A percentile compares a stretch with the other conserved stretches of the same genome.
Conservation (phyloP, 2,329 filamentous ascomycete species). For the Sphaceloma murrayae region DNA sequence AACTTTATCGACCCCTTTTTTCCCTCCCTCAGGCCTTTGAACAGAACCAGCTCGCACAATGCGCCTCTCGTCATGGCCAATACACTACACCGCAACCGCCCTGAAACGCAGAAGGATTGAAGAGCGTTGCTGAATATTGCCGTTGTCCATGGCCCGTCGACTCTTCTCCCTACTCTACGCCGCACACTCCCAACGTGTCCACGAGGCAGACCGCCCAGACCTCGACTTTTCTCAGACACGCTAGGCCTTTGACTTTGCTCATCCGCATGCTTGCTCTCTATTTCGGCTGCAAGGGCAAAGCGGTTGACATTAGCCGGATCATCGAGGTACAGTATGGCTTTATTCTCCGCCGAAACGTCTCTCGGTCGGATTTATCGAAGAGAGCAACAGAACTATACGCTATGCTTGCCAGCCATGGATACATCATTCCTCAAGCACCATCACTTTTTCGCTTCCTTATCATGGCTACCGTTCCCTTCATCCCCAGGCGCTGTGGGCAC, state of each 20-base stretch:
- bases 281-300: too few relatives aligned
- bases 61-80: constrained; percentile 8
- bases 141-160: constrained; percentile 4
- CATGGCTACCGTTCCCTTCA: not conserved
- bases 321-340: too few relatives aligned
- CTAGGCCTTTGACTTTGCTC: too few relatives aligned
- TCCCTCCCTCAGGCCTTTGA: too few relatives aligned
- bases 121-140: constrained; percentile 10
- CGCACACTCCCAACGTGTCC: constrained; percentile 10
- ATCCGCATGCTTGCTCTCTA: too few relatives aligned
- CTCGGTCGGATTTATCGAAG: too few relatives aligned
- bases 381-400: too few relatives aligned
- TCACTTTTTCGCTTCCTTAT: not conserved
- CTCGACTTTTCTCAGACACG: constrained; percentile 2
- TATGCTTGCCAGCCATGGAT: too few relatives aligned
- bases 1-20: too few relatives aligned
- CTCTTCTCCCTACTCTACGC: not conserved
- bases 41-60: too few relatives aligned
- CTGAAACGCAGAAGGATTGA: constrained; percentile 7
- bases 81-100: not conserved
- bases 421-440: not conserved
- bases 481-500: constrained; percentile 2
- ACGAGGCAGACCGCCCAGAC: constrained; percentile 4
- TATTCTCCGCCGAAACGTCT: too few relatives aligned
- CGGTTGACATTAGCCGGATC: too few relatives aligned